Conservation (phyloP, 2,329 filamentous ascomycete species). For the Aureobasidium leucospermi region DNA sequence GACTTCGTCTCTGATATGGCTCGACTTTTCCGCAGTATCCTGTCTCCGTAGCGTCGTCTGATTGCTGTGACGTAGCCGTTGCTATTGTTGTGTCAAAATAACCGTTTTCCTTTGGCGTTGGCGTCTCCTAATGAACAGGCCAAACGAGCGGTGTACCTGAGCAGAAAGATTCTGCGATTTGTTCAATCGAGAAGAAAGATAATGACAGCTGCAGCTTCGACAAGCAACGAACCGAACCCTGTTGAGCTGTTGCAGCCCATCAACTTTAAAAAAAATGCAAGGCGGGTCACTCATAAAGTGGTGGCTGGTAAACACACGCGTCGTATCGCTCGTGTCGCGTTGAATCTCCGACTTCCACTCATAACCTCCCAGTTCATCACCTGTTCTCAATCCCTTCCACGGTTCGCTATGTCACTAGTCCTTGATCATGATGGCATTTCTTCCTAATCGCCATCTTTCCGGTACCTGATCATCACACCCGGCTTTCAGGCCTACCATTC, state of each 20-base stretch:
- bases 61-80: constrained; percentile 12
- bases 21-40: neutral
- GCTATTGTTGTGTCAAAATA: constrained; percentile 11
- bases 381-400: neutral
- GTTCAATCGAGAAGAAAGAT: neutral
- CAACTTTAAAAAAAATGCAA: neutral
- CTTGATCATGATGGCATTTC: neutral
- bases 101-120: constrained; percentile 6
- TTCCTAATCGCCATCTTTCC: neutral
- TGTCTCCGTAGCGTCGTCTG: neutral
- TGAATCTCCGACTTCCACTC: neutral
- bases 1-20: neutral
- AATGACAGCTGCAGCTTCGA: neutral
- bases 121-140: constrained; percentile 9
- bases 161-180: neutral
- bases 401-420: neutral
- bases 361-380: neutral
- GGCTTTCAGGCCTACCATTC: neutral
- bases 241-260: neutral
- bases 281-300: neutral
- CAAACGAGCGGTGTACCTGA: constrained; percentile 8
- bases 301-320: constrained; percentile 12
- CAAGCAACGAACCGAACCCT: neutral
- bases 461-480: neutral
- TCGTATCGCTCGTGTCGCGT: neutral